phyloP scores from a whole-genome alignment of 345 rosid species.

The Cardamine chenopodiifolia region DNA sequence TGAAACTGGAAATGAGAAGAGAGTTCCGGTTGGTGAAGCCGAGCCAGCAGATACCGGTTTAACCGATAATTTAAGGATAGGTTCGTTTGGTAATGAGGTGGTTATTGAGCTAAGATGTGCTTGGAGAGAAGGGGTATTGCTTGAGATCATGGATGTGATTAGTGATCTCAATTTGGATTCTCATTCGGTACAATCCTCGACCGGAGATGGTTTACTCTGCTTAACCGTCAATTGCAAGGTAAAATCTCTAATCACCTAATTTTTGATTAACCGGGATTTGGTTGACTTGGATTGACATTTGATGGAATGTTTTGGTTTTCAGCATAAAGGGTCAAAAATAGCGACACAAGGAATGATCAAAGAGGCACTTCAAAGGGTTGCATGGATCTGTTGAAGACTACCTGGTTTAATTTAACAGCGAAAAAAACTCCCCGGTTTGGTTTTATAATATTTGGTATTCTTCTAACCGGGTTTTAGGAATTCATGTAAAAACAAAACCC shows the following conservation, averaged over 20 bases:
- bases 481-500: slow-evolving; percentile 2
- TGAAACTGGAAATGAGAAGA: slow-evolving; percentile 25
- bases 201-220: slow-evolving; percentile 59
- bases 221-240: slow-evolving; percentile 75
- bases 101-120: slow-evolving; percentile 65
- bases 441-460: slow-evolving; percentile 19
- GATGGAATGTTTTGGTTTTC: slow-evolving; percentile 44
- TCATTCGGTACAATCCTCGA: slow-evolving; percentile 75
- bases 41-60: slow-evolving; percentile 47
- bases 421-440: not conserved
- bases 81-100: slow-evolving; percentile 55
- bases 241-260: slow-evolving; percentile 4
- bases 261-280: slow-evolving; percentile 10
- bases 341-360: slow-evolving; percentile 55
- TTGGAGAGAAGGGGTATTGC: slow-evolving; percentile 81
- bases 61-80: slow-evolving; percentile 47
- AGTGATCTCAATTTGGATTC: slow-evolving; percentile 70
- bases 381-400: slow-evolving; percentile 52
- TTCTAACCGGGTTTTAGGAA: slow-evolving; percentile 27
- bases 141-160: slow-evolving; percentile 72
- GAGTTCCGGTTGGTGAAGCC: slow-evolving; percentile 39
- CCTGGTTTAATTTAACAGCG: not conserved
- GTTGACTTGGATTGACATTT: slow-evolving; percentile 31
- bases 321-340: slow-evolving; percentile 57
- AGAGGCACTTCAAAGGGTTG: slow-evolving; percentile 62